A percentile compares a stretch with the other conserved stretches of the same genome.
Evolutionary conservation across 2,329 filamentous ascomycete genomes (phyloP).

Genomic region (Bipolaris victoriae): DNA sequence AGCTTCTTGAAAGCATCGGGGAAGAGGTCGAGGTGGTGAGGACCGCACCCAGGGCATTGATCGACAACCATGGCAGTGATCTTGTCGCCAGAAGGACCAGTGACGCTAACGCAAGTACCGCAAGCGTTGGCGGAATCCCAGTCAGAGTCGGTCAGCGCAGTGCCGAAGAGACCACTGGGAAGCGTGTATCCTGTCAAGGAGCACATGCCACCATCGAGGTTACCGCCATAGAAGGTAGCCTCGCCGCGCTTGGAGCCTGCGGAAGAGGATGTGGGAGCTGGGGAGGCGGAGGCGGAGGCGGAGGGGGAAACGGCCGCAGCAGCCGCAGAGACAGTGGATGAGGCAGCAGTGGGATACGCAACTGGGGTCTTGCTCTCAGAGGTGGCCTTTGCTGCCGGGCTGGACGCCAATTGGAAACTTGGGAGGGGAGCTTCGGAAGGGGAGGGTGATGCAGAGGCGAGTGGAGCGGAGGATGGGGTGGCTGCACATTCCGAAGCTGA

Average conservation of each 20-base stretch:
- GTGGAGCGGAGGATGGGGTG: conserved; percentile 18
- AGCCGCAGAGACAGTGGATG: conserved; percentile 3
- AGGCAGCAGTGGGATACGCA: conserved; percentile 9
- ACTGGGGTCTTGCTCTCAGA: conserved; percentile 6
- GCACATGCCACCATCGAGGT: conserved; percentile 65
- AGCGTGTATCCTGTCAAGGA: conserved; percentile 68
- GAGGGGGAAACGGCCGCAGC: background rate
- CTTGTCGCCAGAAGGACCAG: conserved; percentile 61
- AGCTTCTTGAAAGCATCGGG: conserved; percentile 58
- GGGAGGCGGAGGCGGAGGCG: background rate
- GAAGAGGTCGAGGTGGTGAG: conserved; percentile 64
- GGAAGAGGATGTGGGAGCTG: background rate
- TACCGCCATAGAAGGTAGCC: conserved; percentile 49
- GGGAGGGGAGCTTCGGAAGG: conserved; percentile 1
- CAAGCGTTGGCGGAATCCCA: conserved; percentile 65
- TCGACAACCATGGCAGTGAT: conserved; percentile 71
- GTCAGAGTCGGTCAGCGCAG: conserved; percentile 64
- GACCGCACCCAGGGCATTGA: conserved; percentile 62
- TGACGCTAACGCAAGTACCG: conserved; percentile 67
- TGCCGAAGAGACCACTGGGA: conserved; percentile 64
- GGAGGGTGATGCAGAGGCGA: background rate
- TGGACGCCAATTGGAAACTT: background rate
- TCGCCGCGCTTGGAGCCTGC: conserved; percentile 31
- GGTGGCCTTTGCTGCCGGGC: conserved; percentile 3
- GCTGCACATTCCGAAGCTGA: conserved; percentile 11